Base-by-base conservation (phyloP, 352 stramenopile species). In the Pythium scleroteichum region DNA sequence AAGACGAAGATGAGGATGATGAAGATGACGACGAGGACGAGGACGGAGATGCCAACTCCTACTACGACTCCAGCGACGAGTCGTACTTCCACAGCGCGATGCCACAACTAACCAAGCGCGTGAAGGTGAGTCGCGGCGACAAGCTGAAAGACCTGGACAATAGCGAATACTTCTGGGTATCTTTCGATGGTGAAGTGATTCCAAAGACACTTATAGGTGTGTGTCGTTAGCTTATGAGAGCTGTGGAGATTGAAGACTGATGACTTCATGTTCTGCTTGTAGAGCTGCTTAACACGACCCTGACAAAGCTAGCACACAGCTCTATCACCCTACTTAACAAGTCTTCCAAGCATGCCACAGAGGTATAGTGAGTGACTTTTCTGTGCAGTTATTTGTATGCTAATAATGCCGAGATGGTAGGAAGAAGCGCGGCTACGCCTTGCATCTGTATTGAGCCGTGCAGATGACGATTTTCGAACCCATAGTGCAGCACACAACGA, bases 231-330 rank as follows among this genome's bases (percentile, higher is more conserved):
- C n/a, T n/a, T n/a, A n/a, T n/a, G n/a, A n/a, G n/a, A n/a, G n/a
- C n/a, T n/a, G n/a, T n/a, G n/a, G n/a, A n/a, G n/a, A n/a, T n/a
- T n/a, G n/a, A n/a, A n/a, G n/a, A n/a, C 4, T 22, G 39, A 22
- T 44, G 6, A 13, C 5, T 10, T 35, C 29, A 35, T 35, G 5
- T 35, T 35, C 5, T 5, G 29, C 10, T 35, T 35, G 29, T 46
- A 90, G 80, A 87, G 45, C 61, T 90, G n/a, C 69, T 90, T n/a
- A 90, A 90, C 60, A 88, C 78, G 26, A 84, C 76, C 4, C 47
- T 87, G 23, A 82, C 70, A 32, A 90, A 90, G 46, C 50, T 88
- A 16, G 80, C 80, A 0, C 80, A 90, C 48, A 73, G 61, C 20
- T 73, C 75, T 29, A 69, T 88, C 16, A 67, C 71, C n/a, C 56